Evolutionary conservation across 2,329 filamentous ascomycete species (phyloP), one percentile per base, ranked within the genome.

Genomic region (Pestalotiopsis sp.): DNA sequence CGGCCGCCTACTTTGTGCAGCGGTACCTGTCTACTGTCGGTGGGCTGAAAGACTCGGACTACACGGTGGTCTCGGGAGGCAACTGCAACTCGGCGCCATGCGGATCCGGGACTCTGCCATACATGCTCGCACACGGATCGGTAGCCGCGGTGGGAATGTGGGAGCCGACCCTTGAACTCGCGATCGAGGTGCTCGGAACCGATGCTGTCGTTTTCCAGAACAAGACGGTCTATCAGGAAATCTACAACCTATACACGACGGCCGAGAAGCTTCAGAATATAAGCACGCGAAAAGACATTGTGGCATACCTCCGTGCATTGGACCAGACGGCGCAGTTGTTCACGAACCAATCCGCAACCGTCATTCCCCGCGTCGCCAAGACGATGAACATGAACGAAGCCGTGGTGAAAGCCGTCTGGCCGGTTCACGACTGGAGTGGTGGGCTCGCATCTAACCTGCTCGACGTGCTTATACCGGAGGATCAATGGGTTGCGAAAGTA

Each of bases 81-180:
- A 70, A 73, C 7, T 80, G 78, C 69, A 73, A 76, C 68, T 68
- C 73, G 52, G 69, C 69, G 4, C 78, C 78, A 2, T 80, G 78
- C 69, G 76, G 70, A 7, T 65, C 72, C 1, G 68, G 69, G n/a
- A 77, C 76, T 2, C 73, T 78, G 52, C 78, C 78, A 4, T 68
- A 70, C 11, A 73, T 76, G 76, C 71, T 80, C 36, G 69, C 70
- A 52, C 66, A 63, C 17, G 69, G 74, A 2, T 69, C 72, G 38
- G 72, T 80, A 27, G 76, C 79, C 68, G 78, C 77, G 0, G 78
- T 79, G 39, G 78, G 77, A 36, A 73, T 78, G 66, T 80, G 78
- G 78, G 78, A 80, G 73, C 76, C 78, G 25, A 73, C 75, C 17
- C 76, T 79, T 7, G 73, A 80, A 72, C 71, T 80, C 3, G 77